Base-by-base conservation (phyloP, 306 rosid genomes). In the Gillenia trifoliata region DNA sequence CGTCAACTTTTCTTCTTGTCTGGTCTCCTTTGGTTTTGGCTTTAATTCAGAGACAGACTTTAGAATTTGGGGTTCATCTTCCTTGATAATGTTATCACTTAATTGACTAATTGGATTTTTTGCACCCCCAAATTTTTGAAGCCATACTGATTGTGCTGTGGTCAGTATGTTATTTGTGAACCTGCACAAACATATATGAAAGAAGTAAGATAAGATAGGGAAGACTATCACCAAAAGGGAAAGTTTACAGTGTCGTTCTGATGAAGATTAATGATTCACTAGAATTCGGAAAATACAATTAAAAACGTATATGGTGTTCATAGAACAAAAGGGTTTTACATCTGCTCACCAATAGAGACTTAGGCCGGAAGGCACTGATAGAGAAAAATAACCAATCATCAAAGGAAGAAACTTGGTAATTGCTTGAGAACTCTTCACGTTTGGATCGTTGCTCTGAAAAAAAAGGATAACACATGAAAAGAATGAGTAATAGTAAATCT, bases 351-450 rank as follows among this genome's bases (percentile, higher is more conserved):
- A 95, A 78, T 95, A 95, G 73, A 95, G 99, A 83, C 99, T 92
- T 75, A 95, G 86, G 79, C 99, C 99, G 22, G 99, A 95, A 83
- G 99, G 99, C 78, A 95, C 99, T 49, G 99, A 95, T 31, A 95
- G 96, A 49, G 99, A 80, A 85, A 95, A 95, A 77, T 95, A 95
- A 77, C 99, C 99, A 57, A 95, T 92, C 92, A 95, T 79, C 74
- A 95, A 84, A 6, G 98, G 99, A 80, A 95, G 96, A 77, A 90
- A 49, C 83, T 95, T 85, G 75, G 97, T 90, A 71, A 90, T 65
- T 52, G 80, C 84, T 78, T 88, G 99, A 77, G 98, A 85, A 88
- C 74, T 89, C 95, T 95, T 95, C 99, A 86, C 77, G 89, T 79
- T 92, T 71, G 99, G 97, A 84, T 92, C 97, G 79, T 79, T 85